Conservation (phyloP, 2,329 filamentous ascomycete genomes). For the Colletotrichum orbiculare region DNA sequence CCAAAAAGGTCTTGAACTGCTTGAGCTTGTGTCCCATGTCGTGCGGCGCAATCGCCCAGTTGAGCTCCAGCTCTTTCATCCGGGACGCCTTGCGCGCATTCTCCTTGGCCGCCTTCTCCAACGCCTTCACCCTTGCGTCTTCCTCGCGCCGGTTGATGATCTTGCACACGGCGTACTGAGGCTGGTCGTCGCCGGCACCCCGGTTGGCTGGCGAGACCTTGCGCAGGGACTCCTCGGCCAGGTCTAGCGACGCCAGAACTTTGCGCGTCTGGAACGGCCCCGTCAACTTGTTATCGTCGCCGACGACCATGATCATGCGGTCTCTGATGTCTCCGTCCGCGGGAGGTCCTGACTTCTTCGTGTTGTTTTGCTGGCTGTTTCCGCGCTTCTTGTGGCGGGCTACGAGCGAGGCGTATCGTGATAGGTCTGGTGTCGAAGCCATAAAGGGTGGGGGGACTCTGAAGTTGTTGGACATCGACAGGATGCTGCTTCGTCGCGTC, state of each 20-base stretch:
- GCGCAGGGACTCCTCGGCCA: slow-evolving; percentile 51
- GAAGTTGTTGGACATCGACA: slow-evolving; percentile 7
- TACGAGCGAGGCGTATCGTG: slow-evolving; percentile 20
- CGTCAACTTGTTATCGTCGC: slow-evolving; percentile 50
- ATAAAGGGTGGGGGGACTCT: slow-evolving; percentile 10
- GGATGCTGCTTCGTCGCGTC: slow-evolving; percentile 39
- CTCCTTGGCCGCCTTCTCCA: slow-evolving; percentile 55
- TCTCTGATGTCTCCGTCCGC: slow-evolving; percentile 58
- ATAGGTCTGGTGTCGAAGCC: slow-evolving; percentile 10
- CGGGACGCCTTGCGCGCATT: slow-evolving; percentile 52
- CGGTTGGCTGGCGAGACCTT: slow-evolving; percentile 44
- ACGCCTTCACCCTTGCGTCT: slow-evolving; percentile 55
- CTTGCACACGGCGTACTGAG: slow-evolving; percentile 72
- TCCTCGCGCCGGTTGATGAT: slow-evolving; percentile 70
- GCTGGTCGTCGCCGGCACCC: slow-evolving; percentile 40
- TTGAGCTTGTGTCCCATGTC: slow-evolving; percentile 80
- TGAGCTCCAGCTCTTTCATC: slow-evolving; percentile 85
- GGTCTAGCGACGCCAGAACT: slow-evolving; percentile 55
- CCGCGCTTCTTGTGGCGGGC: slow-evolving; percentile 18
- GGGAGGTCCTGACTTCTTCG: not conserved
- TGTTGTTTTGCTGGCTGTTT: not conserved
- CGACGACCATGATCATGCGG: slow-evolving; percentile 54
- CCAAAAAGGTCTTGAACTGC: slow-evolving; percentile 75
- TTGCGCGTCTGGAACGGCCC: slow-evolving; percentile 50
- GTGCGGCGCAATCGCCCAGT: slow-evolving; percentile 84